Base-by-base conservation (phyloP, 73 alveolate species). In the Urostyla sp. region DNA sequence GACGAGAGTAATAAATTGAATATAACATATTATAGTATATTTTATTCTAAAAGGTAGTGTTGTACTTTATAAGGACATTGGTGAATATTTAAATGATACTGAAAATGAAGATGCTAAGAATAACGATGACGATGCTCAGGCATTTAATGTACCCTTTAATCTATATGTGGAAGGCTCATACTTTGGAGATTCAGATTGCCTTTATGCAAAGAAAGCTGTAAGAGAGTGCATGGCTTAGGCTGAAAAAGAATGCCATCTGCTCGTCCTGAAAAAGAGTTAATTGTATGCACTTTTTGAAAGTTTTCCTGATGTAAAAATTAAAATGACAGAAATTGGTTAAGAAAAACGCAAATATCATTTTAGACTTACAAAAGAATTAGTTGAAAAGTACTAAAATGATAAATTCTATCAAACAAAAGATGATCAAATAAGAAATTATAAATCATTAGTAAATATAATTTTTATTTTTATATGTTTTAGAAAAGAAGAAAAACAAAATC, bases 11-110 rank as follows among this genome's bases (percentile, higher is more conserved):
- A 66, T 35, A 24, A 30, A 15, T 6, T 28, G 30, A 18, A 55
- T 38, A 43, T 63, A 43, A 72, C 13, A 16, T 35, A 0, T 6
- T 75, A 21, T 50, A 73, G 87, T 85, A 0, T 85, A 59, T 43
- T 85, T 85, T 57, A 58, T 85, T 52, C 51, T 85, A 16, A 78
- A 61, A 16, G 94, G 94, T 0, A 57, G 90, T 31, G 87, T 85
- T 1, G 24, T 54, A 21, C 73, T 78, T 58, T 58, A 58, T 34
- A 37, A 44, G 0, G 80, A 77, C 73, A 26, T 77, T 24, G 24
- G 43, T 50, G 79, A 77, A 26, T 57, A 57, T 3, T 16, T 57
- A 16, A 51, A 34, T 16, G 53, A 56, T 28, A 61, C 67, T 6
- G 18, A 67, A 58, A 74, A 74, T 32, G 61, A 74, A 34, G 36